Percentiles rank a stretch among this genome's conserved stretches.
These are phyloP conservation scores for Termitomyces sp. DNA, from an alignment of 768 basidiomycete species.

Conservation along the genomic window DNA sequence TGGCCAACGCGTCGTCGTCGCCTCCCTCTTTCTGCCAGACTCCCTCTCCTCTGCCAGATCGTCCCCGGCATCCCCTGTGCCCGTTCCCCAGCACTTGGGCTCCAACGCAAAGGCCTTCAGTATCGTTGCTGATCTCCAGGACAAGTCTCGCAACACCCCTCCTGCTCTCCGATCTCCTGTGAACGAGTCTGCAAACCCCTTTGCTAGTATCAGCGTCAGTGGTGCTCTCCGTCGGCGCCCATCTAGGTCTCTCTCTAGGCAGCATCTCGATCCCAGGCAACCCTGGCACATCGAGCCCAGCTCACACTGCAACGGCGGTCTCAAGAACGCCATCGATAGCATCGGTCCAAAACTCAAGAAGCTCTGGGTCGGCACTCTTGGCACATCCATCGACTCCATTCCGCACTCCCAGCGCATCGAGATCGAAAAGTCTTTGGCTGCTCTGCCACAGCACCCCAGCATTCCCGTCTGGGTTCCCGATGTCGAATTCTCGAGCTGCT, in stretches of 20 bases:
- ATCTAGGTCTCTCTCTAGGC: conserved; percentile 48
- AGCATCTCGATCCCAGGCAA: conserved; percentile 22
- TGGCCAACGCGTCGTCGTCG: conserved; percentile 71
- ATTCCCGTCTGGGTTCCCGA: conserved; percentile 78
- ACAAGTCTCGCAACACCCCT: conserved; percentile 43
- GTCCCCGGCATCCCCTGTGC: conserved; percentile 32
- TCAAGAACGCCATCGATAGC: conserved; percentile 77
- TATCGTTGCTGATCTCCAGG: conserved; percentile 75
- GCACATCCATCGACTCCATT: conserved; percentile 63
- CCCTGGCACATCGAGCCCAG: conserved; percentile 49
- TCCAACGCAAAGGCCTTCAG: conserved; percentile 37
- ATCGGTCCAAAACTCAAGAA: conserved; percentile 49
- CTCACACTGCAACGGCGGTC: conserved; percentile 74
- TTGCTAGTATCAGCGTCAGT: conserved; percentile 38
- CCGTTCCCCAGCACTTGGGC: conserved; percentile 18
- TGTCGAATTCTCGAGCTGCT: conserved; percentile 70
- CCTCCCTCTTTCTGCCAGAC: conserved; percentile 78
- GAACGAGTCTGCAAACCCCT: conserved; percentile 50
- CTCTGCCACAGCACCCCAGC: conserved; percentile 28
- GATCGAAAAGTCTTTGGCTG: conserved; percentile 42
- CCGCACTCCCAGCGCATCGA: conserved; percentile 46
- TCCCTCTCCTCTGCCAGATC: conserved; percentile 62
- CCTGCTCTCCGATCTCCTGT: conserved; percentile 32
- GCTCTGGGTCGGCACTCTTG: conserved; percentile 69
- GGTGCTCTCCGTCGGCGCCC: conserved; percentile 42